A percentile compares a stretch with the other conserved stretches of the same genome.
phyloP scores from a whole-genome alignment of 2,329 filamentous ascomycete species.

The Aspergillus uvarum region DNA sequence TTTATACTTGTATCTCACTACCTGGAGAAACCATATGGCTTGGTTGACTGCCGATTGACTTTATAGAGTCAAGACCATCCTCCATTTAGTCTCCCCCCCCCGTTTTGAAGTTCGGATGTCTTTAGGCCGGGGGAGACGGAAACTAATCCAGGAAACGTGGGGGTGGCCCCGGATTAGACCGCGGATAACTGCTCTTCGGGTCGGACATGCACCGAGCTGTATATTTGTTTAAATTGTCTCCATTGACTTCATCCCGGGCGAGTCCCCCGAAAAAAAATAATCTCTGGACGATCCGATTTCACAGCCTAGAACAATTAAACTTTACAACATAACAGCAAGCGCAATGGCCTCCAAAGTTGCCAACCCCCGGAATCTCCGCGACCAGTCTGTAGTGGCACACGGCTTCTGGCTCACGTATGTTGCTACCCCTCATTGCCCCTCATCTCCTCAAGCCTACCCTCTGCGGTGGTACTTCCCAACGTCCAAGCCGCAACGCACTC shows the following conservation, averaged over 20 bases:
- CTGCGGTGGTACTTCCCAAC: background rate
- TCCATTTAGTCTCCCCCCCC: background rate
- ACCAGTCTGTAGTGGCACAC: constrained; percentile 16
- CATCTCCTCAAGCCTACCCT: background rate
- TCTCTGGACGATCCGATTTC: no score
- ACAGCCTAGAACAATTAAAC: no score
- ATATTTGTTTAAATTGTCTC: background rate
- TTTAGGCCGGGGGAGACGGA: background rate
- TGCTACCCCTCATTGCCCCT: background rate
- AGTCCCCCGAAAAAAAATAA: background rate
- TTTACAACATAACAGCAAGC: background rate
- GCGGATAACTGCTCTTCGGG: background rate
- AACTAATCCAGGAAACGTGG: background rate
- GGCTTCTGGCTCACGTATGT: constrained; percentile 41
- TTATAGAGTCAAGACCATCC: background rate
- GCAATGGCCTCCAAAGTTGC: background rate
- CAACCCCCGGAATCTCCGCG: background rate
- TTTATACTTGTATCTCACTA: no score
- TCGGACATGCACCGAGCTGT: background rate
- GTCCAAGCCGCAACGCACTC: background rate
- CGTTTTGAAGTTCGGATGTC: background rate
- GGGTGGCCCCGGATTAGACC: background rate
- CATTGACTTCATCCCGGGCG: background rate
- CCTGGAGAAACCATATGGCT: background rate
- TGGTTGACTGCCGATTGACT: background rate